Evolutionary conservation across 768 basidiomycete genomes (phyloP), one percentile per base, ranked within the genome.

Genomic region (Lepiota venenata): DNA sequence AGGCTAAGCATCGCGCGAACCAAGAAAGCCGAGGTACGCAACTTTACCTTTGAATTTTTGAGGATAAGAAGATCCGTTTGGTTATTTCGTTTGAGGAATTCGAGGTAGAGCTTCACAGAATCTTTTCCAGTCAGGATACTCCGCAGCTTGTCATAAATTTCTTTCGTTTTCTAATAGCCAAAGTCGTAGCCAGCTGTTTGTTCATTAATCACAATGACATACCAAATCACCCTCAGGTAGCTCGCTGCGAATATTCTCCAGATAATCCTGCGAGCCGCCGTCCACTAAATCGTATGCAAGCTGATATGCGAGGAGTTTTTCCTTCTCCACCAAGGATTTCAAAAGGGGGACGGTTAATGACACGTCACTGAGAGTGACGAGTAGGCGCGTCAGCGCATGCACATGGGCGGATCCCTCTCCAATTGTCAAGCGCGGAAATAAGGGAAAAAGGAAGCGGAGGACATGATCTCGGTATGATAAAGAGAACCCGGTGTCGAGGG

Each of bases 281-380:
- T 98, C 96, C 12, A 88, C 90, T 45, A 98, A 74, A 70, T 98
- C 97, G 66, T 98, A 98, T 0, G 91, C 93, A 65, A 98, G 84
- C 67, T 99, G 97, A 68, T 94, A 96, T 0, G 93, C 94, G 21
- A 96, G 74, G 10, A 93, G 73, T 38, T 81, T 80, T 60, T 94
- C 82, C 57, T 79, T 78, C 4, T 80, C 78, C 12, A 93, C 78
- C 8, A 97, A 77, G 2, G 85, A 85, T 1, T 75, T 78, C 55
- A 97, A 69, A 48, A 95, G 78, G 12, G 85, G 78, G 6, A 91
- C 78, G 1, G 92, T 90, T 48, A 93, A 75, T 2, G 85, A 78
- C n/a, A 89, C 80, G 54, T 86, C 87, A 65, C 90, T 88, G 50
- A 97, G 78, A 16, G 93, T 91, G 39, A 98, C 88, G 62, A 95